Percentiles rank a stretch among this genome's conserved stretches.
phyloP scores from a whole-genome alignment of 1,139 yeast genomes.

The Diutina catenulata region DNA sequence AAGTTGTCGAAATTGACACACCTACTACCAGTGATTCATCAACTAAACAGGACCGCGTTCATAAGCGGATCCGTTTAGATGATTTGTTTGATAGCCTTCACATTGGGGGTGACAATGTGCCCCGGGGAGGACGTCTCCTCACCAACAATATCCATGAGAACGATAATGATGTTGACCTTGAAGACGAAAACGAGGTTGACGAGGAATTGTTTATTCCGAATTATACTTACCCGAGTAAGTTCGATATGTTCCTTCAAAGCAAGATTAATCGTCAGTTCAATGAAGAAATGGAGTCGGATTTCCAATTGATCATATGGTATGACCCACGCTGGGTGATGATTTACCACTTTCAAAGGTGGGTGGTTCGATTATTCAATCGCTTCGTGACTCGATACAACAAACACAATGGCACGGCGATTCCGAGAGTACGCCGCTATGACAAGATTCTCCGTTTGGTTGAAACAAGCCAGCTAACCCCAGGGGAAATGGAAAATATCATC shows the following conservation, averaged over 20 bases:
- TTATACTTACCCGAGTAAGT: not conserved
- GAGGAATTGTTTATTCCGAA: not conserved
- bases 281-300: not conserved
- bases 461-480: not conserved
- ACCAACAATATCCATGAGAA: no score
- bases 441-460: not conserved
- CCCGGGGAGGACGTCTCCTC: no score
- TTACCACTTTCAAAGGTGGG: slow-evolving; percentile 3
- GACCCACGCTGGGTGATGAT: not conserved
- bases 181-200: no score
- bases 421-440: not conserved
- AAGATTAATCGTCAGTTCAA: not conserved
- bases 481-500: not conserved
- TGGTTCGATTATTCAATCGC: slow-evolving; percentile 2
- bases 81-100: no score
- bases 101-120: no score
- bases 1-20: no score
- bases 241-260: not conserved
- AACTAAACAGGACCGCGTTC: no score
- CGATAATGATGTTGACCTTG: no score
- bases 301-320: slow-evolving; percentile 1
- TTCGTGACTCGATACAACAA: not conserved
- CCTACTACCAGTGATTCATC: no score
- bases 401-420: not conserved
- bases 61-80: no score